These are phyloP conservation scores for Heliamphora exappendiculata DNA, from an alignment of 148 eudicot species.

Conservation along the genomic window DNA sequence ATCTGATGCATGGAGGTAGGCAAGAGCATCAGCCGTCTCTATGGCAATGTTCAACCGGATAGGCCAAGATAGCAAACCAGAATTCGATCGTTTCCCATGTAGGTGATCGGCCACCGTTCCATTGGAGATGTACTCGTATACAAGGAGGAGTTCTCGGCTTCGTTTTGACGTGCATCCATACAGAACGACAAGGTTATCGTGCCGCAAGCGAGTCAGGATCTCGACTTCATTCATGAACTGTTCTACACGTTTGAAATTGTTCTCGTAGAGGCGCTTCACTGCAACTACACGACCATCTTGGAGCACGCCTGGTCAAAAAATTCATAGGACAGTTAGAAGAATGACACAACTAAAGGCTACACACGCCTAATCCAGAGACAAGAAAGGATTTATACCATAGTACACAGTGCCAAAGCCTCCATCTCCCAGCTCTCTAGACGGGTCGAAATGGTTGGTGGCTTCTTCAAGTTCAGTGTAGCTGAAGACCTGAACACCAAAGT, in stretches of 20 bases:
- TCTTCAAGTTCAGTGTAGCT: conserved; percentile 60
- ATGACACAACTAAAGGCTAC: neutral
- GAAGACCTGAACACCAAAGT: conserved; percentile 64
- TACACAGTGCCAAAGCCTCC: conserved; percentile 94
- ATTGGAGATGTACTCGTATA: conserved; percentile 68
- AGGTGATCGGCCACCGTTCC: conserved; percentile 91
- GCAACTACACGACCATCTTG: conserved; percentile 68
- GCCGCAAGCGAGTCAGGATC: conserved; percentile 60
- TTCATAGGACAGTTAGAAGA: neutral
- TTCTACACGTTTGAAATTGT: conserved; percentile 62
- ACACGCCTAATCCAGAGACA: neutral
- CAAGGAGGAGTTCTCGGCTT: conserved; percentile 69
- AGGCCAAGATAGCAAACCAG: conserved; percentile 52
- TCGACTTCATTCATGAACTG: conserved; percentile 75
- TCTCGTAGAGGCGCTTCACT: conserved; percentile 72
- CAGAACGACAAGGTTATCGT: conserved; percentile 57
- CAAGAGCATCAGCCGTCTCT: conserved; percentile 70
- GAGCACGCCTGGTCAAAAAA: conserved; percentile 42
- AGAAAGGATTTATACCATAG: conserved; percentile 42
- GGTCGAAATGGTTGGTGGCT: conserved; percentile 61
- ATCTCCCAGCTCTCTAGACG: conserved; percentile 70
- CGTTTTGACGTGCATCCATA: conserved; percentile 68
- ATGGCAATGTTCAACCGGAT: conserved; percentile 57
- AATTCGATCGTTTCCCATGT: conserved; percentile 50
- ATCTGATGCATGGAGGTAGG: conserved; percentile 57